phyloP scores from a whole-genome alignment of 805 yeast genomes.

The Pichia scutulata region DNA sequence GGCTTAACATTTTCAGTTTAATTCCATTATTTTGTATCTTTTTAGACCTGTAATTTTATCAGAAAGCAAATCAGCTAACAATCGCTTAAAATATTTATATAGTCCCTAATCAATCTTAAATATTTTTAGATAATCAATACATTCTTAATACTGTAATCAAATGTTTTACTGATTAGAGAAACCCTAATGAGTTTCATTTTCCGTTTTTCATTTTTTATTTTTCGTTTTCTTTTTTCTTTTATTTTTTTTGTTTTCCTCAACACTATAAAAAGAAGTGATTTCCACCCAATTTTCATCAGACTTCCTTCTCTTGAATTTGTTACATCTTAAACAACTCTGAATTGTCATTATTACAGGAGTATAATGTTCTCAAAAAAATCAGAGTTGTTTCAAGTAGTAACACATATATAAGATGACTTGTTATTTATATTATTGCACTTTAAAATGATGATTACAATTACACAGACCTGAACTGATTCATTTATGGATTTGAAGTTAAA shows the following conservation, averaged over 20 bases:
- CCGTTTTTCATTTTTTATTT: not conserved
- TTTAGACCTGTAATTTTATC: not conserved
- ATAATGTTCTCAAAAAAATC: not conserved
- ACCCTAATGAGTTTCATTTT: not conserved
- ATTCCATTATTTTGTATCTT: not conserved
- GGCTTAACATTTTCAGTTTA: not conserved
- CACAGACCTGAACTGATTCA: slow-evolving; percentile 56
- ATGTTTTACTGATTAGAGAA: not conserved
- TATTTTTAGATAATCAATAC: too few species aligned
- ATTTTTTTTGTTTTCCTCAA: too few species aligned
- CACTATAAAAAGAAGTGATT: too few species aligned
- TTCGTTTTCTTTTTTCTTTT: not conserved
- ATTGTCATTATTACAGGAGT: not conserved
- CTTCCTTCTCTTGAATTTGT: too few species aligned
- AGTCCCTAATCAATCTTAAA: not conserved
- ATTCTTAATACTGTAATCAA: not conserved
- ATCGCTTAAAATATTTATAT: too few species aligned
- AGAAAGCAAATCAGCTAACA: not conserved
- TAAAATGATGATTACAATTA: slow-evolving; percentile 35
- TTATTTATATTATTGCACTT: slow-evolving; percentile 1
- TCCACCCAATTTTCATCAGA: too few species aligned
- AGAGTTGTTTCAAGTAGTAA: not conserved
- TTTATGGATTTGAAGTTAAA: slow-evolving; percentile 22
- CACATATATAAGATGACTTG: not conserved
- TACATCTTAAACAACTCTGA: not conserved